These are phyloP conservation scores for Thecamonas trahens DNA, from an alignment of 78 protist genomes.

Conservation along the genomic window DNA sequence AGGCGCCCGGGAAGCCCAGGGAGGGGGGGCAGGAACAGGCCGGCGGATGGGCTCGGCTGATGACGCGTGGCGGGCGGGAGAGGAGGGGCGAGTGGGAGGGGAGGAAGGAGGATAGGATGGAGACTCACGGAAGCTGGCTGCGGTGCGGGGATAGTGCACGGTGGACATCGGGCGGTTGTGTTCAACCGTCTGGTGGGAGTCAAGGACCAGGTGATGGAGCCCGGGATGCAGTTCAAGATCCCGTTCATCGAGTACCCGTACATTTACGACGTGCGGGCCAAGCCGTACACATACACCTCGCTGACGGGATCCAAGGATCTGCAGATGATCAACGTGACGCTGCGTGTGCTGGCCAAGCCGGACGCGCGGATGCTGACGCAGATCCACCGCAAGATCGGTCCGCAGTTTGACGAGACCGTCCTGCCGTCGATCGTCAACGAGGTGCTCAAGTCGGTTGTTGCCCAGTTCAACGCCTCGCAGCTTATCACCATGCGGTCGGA, in stretches of 20 bases:
- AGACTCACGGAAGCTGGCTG: too few relatives aligned
- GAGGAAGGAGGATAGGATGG: too few relatives aligned
- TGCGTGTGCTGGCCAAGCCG: constrained; percentile 82
- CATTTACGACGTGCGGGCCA: constrained; percentile 74
- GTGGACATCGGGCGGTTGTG: constrained; percentile 78
- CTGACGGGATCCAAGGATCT: constrained; percentile 83
- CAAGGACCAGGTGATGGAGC: constrained; percentile 34
- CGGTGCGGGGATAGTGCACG: constrained; percentile 64
- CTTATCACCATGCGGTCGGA: constrained; percentile 55
- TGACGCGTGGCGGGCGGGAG: too few relatives aligned
- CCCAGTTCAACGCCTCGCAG: constrained; percentile 93
- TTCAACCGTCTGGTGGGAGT: constrained; percentile 68
- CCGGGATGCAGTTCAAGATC: constrained; percentile 71
- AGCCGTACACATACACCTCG: constrained; percentile 67
- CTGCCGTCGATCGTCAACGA: constrained; percentile 90
- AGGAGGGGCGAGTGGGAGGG: too few relatives aligned
- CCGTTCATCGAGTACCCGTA: constrained; percentile 76
- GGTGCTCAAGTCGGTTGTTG: constrained; percentile 84
- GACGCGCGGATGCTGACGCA: constrained; percentile 29
- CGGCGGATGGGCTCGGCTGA: too few relatives aligned
- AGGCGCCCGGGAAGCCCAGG: too few relatives aligned
- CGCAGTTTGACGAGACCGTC: constrained; percentile 81
- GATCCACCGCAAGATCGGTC: constrained; percentile 71
- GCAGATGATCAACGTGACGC: constrained; percentile 84
- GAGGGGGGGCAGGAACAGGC: too few relatives aligned